Conservation (phyloP, 2,329 filamentous ascomycete genomes). For the Neoscytalidium dimidiatum region DNA sequence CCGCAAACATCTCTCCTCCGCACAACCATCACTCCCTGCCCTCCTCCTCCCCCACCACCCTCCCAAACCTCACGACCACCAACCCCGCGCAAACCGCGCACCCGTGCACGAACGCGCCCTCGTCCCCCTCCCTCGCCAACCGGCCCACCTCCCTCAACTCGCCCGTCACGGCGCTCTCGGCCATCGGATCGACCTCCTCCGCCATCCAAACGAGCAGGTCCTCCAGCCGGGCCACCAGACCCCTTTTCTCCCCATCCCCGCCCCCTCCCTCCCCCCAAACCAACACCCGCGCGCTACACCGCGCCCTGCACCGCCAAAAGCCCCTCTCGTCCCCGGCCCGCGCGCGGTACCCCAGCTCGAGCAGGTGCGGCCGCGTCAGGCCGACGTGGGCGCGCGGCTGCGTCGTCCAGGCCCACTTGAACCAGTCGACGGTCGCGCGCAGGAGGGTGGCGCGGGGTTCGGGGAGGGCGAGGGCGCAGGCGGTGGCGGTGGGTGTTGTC, state of each 20-base stretch:
- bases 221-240: background rate
- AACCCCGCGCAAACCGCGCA: background rate
- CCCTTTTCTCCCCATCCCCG: background rate
- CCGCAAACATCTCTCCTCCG: background rate
- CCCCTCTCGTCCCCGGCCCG: background rate
- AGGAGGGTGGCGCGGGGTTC: background rate
- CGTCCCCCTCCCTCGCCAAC: background rate
- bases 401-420: conserved; percentile 3
- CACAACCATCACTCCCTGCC: background rate
- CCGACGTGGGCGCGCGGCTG: background rate
- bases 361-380: background rate
- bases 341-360: background rate
- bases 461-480: background rate
- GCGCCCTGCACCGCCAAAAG: background rate
- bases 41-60: background rate
- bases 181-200: background rate
- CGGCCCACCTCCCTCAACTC: background rate
- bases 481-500: background rate
- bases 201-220: background rate
- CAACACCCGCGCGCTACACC: background rate
- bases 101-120: background rate
- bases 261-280: background rate
- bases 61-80: conserved; percentile 5
- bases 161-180: background rate
- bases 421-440: background rate